These are phyloP conservation scores for Fomitiporia mediterranea DNA, from an alignment of 1,284 basidiomycete species.

Conservation along the genomic window DNA sequence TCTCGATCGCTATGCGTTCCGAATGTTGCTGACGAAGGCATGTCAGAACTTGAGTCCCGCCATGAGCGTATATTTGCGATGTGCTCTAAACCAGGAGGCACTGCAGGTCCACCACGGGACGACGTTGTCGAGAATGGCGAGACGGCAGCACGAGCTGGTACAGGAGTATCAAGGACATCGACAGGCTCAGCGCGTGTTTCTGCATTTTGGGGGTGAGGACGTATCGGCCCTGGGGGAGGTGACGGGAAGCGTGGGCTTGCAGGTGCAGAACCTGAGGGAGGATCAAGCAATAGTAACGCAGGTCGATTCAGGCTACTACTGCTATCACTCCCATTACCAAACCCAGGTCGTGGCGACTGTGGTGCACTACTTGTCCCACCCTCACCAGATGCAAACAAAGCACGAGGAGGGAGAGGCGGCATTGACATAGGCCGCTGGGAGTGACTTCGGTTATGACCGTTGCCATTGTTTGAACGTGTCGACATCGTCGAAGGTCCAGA, in stretches of 20 bases:
- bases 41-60: conserved; percentile 19
- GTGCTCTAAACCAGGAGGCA: conserved; percentile 20
- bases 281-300: conserved; percentile 11
- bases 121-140: conserved; percentile 21
- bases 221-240: background rate
- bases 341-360: conserved; percentile 10
- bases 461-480: conserved; percentile 11
- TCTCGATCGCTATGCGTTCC: conserved; percentile 11
- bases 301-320: conserved; percentile 12
- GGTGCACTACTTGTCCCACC: conserved; percentile 10
- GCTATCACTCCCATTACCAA: conserved; percentile 12
- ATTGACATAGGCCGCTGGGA: conserved; percentile 12
- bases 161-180: conserved; percentile 20
- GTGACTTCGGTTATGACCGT: background rate
- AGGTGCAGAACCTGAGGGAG: conserved; percentile 5
- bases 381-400: background rate
- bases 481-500: conserved; percentile 20
- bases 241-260: background rate
- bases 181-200: background rate
- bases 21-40: conserved; percentile 19
- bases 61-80: conserved; percentile 17
- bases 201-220: background rate
- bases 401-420: conserved; percentile 15
- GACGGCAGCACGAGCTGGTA: conserved; percentile 12
- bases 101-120: conserved; percentile 15